These are phyloP conservation scores for Suillus fuscotomentosus DNA, from an alignment of 768 basidiomycete species.

Conservation along the genomic window DNA sequence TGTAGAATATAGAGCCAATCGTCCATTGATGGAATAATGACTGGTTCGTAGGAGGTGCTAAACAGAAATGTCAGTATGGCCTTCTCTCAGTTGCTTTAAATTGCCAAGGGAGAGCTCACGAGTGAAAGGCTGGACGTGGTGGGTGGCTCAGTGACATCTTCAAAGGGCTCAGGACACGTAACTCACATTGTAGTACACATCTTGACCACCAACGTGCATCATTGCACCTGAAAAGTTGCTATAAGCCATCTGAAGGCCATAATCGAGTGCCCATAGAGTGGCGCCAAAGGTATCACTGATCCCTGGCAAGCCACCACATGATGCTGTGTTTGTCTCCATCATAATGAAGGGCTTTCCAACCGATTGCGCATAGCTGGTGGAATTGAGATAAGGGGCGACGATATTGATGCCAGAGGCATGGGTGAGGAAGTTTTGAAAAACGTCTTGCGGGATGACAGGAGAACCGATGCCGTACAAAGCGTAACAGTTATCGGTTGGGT, in stretches of 20 bases:
- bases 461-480: conserved; percentile 20
- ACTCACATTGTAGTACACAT: conserved; percentile 53
- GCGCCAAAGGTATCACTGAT: conserved; percentile 49
- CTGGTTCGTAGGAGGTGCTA: conserved; percentile 43
- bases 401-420: conserved; percentile 38
- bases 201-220: conserved; percentile 48
- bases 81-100: neutral
- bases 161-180: neutral
- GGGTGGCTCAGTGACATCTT: neutral
- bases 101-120: conserved; percentile 22
- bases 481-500: conserved; percentile 35
- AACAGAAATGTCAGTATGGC: neutral
- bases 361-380: conserved; percentile 31
- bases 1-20: conserved; percentile 39
- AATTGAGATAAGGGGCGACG: conserved; percentile 36
- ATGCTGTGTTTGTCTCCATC: conserved; percentile 55
- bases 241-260: conserved; percentile 47
- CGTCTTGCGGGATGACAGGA: conserved; percentile 33
- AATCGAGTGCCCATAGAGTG: conserved; percentile 51
- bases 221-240: conserved; percentile 46
- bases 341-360: conserved; percentile 42
- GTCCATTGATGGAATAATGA: conserved; percentile 37
- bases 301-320: conserved; percentile 55
- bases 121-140: conserved; percentile 43
- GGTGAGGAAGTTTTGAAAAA: conserved; percentile 43